Percentiles rank a stretch among this genome's conserved stretches.
These are phyloP conservation scores for Sclerotinia subarctica DNA, from an alignment of 2,329 filamentous ascomycete species.

Conservation along the genomic window DNA sequence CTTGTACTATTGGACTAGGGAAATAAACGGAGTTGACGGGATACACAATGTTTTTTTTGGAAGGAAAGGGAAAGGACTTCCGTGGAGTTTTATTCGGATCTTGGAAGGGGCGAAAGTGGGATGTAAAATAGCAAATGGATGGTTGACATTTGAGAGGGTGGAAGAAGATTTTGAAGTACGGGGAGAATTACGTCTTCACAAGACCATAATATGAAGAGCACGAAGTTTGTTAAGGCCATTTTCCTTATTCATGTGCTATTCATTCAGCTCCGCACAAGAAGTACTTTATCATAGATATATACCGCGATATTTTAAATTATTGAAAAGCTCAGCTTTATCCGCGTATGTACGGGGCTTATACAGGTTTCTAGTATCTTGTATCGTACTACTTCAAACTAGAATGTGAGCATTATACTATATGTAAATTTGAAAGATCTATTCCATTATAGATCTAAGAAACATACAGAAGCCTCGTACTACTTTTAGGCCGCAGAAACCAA, in stretches of 20 bases:
- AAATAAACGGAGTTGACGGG: constrained; percentile 1
- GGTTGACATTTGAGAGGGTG: neutral
- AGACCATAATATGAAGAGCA: neutral
- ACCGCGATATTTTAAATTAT: neutral
- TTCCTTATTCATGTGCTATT: neutral
- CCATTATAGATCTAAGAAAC: neutral
- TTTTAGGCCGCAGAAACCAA: too few relatives aligned
- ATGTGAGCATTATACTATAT: neutral
- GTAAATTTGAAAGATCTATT: too few relatives aligned
- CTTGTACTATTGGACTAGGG: constrained; percentile 11
- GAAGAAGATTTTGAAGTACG: neutral
- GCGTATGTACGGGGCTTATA: neutral
- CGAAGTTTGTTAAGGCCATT: neutral
- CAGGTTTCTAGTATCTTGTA: neutral
- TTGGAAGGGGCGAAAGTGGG: neutral
- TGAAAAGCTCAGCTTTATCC: neutral
- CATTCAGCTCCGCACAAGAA: neutral
- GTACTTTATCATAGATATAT: neutral
- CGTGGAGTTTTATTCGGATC: constrained; percentile 3
- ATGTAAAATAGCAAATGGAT: neutral
- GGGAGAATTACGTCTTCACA: neutral
- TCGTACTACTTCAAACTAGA: neutral
- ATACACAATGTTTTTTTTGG: neutral
- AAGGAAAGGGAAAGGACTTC: neutral
- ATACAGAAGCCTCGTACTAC: neutral